Conservation (phyloP, 2,329 filamentous ascomycete species). For the Fusarium vanettenii region DNA sequence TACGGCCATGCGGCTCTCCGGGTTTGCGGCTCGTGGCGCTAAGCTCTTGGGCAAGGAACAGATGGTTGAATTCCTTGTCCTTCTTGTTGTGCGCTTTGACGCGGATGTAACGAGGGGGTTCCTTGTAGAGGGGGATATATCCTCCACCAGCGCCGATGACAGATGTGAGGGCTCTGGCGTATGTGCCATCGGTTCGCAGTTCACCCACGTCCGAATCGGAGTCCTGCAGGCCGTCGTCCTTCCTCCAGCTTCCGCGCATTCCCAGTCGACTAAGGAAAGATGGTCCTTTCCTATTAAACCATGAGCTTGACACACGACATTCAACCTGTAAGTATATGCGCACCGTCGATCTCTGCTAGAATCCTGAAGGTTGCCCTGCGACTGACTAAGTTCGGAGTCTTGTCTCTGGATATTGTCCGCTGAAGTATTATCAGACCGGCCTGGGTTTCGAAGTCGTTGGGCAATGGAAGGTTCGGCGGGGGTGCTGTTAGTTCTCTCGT, state of each 20-base stretch:
- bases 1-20: conserved; percentile 44
- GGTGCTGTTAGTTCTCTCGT: conserved; percentile 52
- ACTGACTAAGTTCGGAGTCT: conserved; percentile 56
- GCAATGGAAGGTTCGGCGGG: conserved; percentile 59
- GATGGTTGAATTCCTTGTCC: conserved; percentile 81
- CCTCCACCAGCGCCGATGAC: conserved; percentile 74
- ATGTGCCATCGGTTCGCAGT: conserved; percentile 79
- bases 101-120: conserved; percentile 91
- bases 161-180: conserved; percentile 85
- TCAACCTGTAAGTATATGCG: conserved; percentile 49
- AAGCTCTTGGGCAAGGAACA: conserved; percentile 95
- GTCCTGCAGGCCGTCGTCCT: conserved; percentile 68
- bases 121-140: conserved; percentile 88
- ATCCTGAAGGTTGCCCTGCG: conserved; percentile 55
- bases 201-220: conserved; percentile 78
- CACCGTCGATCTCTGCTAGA: conserved; percentile 74
- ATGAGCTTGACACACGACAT: conserved; percentile 17
- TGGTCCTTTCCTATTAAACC: conserved; percentile 75
- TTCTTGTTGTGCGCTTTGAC: conserved; percentile 86
- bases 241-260: conserved; percentile 81
- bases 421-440: conserved; percentile 63
- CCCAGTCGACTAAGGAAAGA: conserved; percentile 88
- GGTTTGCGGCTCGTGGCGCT: conserved; percentile 63
- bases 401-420: conserved; percentile 54
- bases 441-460: conserved; percentile 64